Evolutionary conservation across 2,329 filamentous ascomycete genomes (phyloP).

Genomic region (Blastomyces parvus): DNA sequence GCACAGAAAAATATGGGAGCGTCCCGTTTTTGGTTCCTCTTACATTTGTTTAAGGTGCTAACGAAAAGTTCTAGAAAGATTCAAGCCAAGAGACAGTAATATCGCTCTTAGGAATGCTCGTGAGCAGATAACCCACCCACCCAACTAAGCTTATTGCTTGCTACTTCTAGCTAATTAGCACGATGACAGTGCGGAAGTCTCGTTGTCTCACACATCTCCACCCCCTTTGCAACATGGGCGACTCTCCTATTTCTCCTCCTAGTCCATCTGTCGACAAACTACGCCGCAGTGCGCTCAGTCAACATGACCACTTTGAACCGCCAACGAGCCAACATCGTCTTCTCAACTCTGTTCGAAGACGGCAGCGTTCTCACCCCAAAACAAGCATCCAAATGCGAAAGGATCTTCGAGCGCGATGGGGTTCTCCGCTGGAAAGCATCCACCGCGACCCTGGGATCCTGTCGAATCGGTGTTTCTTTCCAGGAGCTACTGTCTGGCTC

Average conservation of each 20-base stretch:
- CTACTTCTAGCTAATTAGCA: background rate
- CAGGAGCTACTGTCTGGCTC: slow-evolving; percentile 21
- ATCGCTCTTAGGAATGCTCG: slow-evolving; percentile 75
- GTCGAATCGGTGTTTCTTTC: slow-evolving; percentile 46
- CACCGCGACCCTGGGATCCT: slow-evolving; percentile 42
- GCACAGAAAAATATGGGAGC: background rate
- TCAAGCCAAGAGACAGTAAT: slow-evolving; percentile 93
- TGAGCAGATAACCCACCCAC: slow-evolving; percentile 25
- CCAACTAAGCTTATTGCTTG: background rate
- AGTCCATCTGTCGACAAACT: slow-evolving; percentile 75
- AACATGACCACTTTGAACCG: slow-evolving; percentile 76
- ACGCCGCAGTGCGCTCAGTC: slow-evolving; percentile 73
- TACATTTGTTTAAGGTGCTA: slow-evolving; percentile 11
- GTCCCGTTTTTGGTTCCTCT: background rate
- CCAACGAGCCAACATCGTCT: slow-evolving; percentile 72
- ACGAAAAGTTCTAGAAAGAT: slow-evolving; percentile 52
- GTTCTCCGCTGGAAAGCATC: slow-evolving; percentile 49
- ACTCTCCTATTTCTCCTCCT: slow-evolving; percentile 62
- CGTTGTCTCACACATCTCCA: slow-evolving; percentile 66
- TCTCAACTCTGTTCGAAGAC: slow-evolving; percentile 46
- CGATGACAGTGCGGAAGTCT: slow-evolving; percentile 56
- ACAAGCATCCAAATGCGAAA: slow-evolving; percentile 52
- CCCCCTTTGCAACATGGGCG: slow-evolving; percentile 61
- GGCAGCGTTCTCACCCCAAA: slow-evolving; percentile 46
- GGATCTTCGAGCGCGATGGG: slow-evolving; percentile 54